phyloP scores from a whole-genome alignment of 805 yeast species.

The Pichia scutulata region DNA sequence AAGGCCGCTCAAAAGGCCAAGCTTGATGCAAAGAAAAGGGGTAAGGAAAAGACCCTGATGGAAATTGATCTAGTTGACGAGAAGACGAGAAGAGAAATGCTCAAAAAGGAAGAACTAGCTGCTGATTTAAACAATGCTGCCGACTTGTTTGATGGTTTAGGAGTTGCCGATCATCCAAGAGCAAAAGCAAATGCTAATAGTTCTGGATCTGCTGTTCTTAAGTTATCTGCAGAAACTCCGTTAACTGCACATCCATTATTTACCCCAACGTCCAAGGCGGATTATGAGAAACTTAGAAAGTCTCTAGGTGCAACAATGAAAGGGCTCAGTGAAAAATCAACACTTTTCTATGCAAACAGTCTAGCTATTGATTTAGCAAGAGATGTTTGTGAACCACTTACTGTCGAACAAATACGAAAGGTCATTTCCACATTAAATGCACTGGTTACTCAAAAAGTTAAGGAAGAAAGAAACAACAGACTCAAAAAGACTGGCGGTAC shows the following conservation, averaged over 20 bases:
- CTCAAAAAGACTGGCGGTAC: slow-evolving; percentile 77
- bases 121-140: slow-evolving; percentile 92
- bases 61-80: slow-evolving; percentile 68
- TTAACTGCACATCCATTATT: slow-evolving; percentile 73
- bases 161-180: slow-evolving; percentile 51
- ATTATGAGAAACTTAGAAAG: slow-evolving; percentile 71
- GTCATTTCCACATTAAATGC: slow-evolving; percentile 80
- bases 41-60: slow-evolving; percentile 34
- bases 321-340: slow-evolving; percentile 51
- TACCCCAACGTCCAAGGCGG: slow-evolving; percentile 72
- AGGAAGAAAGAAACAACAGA: slow-evolving; percentile 84
- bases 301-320: slow-evolving; percentile 56
- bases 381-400: slow-evolving; percentile 75
- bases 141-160: slow-evolving; percentile 73
- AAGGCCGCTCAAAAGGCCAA: slow-evolving; percentile 32
- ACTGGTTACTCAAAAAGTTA: slow-evolving; percentile 74
- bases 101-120: slow-evolving; percentile 71
- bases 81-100: slow-evolving; percentile 62
- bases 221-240: slow-evolving; percentile 54
- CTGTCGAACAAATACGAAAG: slow-evolving; percentile 76
- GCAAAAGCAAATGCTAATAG: slow-evolving; percentile 26
- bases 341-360: slow-evolving; percentile 60
- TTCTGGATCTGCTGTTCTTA: slow-evolving; percentile 16
- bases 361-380: slow-evolving; percentile 81
- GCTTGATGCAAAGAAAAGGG: slow-evolving; percentile 40